Evolutionary conservation across 441 rosid species (phyloP).

Genomic region (Gossypium aridum): DNA sequence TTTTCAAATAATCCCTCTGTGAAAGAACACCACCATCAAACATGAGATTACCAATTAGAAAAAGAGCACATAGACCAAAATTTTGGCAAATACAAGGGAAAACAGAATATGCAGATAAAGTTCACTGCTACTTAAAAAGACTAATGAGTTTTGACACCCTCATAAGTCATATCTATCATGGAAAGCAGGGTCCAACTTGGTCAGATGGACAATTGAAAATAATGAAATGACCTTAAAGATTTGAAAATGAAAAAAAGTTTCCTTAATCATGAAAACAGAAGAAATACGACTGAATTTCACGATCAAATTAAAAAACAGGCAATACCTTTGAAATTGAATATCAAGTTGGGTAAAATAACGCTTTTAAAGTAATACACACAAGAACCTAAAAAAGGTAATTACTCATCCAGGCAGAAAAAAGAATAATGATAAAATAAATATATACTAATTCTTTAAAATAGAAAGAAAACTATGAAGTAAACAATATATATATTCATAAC

Average conservation of each 20-base stretch:
- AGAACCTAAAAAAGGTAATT: not conserved
- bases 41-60: not conserved
- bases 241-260: not conserved
- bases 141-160: not conserved
- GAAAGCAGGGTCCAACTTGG: not conserved
- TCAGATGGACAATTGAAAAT: not conserved
- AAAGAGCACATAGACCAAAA: not conserved
- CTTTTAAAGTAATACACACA: not conserved
- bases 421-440: not conserved
- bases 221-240: not conserved
- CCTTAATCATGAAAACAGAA: not conserved
- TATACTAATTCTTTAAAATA: not conserved
- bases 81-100: not conserved
- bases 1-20: constrained; percentile 81
- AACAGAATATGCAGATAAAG: not conserved
- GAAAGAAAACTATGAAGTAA: not conserved
- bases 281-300: not conserved
- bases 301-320: not conserved
- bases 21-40: constrained; percentile 11
- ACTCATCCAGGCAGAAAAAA: not conserved
- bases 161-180: not conserved
- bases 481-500: not conserved
- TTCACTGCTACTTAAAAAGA: not conserved
- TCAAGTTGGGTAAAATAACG: not conserved
- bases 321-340: not conserved